phyloP scores from a whole-genome alignment of 371 early-diverging fungal species.

The Mortierella polycephala region DNA sequence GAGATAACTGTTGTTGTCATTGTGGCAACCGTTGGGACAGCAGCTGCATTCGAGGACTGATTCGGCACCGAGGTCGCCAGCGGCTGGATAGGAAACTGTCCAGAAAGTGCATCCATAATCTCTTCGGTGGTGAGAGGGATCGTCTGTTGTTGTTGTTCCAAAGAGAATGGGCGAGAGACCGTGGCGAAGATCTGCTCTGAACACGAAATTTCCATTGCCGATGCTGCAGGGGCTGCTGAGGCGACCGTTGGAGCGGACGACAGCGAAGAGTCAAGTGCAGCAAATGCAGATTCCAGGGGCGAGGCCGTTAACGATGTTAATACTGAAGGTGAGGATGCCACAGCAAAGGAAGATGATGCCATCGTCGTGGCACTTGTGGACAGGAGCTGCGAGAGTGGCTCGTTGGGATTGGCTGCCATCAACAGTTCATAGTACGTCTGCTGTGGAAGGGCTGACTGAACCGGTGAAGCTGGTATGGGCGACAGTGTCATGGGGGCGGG shows the following conservation, averaged over 20 bases:
- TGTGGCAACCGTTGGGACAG: too few species aligned
- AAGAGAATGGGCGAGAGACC: neutral
- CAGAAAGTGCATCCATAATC: conserved; percentile 50
- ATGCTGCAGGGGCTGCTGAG: neutral
- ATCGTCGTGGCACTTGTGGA: conserved; percentile 38
- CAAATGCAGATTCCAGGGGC: neutral
- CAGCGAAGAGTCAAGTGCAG: conserved; percentile 6
- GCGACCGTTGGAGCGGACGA: neutral
- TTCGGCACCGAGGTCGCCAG: conserved; percentile 3
- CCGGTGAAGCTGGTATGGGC: conserved; percentile 16
- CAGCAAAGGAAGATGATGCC: conserved; percentile 23
- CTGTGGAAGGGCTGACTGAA: conserved; percentile 14
- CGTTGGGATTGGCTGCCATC: conserved; percentile 41
- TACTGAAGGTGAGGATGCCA: conserved; percentile 4
- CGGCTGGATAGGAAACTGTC: conserved; percentile 41
- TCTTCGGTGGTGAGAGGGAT: conserved; percentile 43
- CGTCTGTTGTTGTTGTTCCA: conserved; percentile 18
- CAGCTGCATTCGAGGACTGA: too few species aligned
- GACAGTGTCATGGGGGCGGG: conserved; percentile 15
- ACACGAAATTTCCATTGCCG: conserved; percentile 2
- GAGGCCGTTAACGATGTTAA: neutral
- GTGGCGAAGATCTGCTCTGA: conserved; percentile 14
- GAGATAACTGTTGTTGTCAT: too few species aligned
- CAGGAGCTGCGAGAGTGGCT: conserved; percentile 41
- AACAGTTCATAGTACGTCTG: conserved; percentile 40